Evolutionary conservation across 176 grass and related monocot genomes (phyloP).

Genomic region (Hordeum marinum): DNA sequence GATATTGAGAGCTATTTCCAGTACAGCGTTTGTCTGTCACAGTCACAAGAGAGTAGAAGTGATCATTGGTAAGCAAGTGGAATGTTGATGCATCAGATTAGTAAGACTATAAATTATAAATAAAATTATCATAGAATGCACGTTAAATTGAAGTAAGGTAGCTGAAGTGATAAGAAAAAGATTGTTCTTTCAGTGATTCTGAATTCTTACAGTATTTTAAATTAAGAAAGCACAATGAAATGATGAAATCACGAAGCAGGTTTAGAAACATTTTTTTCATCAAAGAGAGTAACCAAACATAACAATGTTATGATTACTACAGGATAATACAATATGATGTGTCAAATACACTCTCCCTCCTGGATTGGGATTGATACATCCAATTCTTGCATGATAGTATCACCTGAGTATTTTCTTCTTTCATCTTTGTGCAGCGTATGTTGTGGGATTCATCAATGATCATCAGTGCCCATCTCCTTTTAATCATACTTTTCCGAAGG

Average conservation of each 20-base stretch:
- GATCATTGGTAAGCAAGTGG: background rate
- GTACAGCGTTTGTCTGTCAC: constrained; percentile 64
- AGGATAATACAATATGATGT: background rate
- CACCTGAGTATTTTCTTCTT: constrained; percentile 72
- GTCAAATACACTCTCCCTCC: constrained; percentile 13
- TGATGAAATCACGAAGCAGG: background rate
- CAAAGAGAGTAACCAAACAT: constrained; percentile 8
- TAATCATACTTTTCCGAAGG: constrained; percentile 60
- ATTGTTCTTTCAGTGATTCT: background rate
- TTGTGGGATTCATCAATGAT: constrained; percentile 98
- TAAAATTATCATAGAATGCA: background rate
- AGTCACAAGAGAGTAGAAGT: background rate
- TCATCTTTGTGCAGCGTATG: constrained; percentile 75
- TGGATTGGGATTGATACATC: background rate
- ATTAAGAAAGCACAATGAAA: background rate
- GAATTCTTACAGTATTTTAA: background rate
- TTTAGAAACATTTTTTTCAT: constrained; percentile 4
- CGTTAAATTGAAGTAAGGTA: constrained; percentile 1
- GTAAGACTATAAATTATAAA: constrained; percentile 9
- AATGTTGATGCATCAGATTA: constrained; percentile 14
- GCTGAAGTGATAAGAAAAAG: constrained; percentile 11
- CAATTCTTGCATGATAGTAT: background rate
- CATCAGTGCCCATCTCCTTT: constrained; percentile 78
- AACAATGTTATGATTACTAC: constrained; percentile 9
- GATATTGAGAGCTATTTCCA: constrained; percentile 59